Base-by-base conservation (phyloP, 805 yeast genomes). In the Metahyphopichia silvanorum region DNA sequence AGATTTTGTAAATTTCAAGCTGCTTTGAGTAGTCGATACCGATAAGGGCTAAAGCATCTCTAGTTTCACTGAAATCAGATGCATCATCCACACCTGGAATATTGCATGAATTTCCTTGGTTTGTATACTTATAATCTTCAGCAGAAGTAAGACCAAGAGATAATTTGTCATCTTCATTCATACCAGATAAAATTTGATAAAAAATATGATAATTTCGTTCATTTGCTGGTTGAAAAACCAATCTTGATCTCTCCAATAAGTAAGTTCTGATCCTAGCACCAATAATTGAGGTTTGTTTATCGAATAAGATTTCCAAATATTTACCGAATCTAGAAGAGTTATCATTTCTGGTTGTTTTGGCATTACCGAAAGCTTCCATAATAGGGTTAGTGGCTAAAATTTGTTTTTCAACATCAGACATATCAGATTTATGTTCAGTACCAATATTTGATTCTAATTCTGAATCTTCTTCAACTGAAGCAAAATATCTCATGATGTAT, bases 291-390 rank as follows among this genome's bases (percentile, higher is more conserved):
- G 84, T 80, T 16, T 76, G 53, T 15, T 73, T 60, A 60, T 87
- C 84, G 59, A 91, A 91, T 45, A 88, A 67, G 47, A 91, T 91
- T 63, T 91, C 98, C 46, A 91, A 70, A 57, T 91, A 91, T 60
- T 91, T 91, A 53, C 98, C 98, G 54, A 93, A 94, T 60, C 98
- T 82, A 16, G 98, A 91, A 18, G 98, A 93, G 63, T 91, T 91
- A 64, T 91, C 97, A 57, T 91, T 91, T 69, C 98, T 81, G 13
- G 96, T 83, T 2, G 98, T 91, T 56, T 91, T 91, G 6, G 98
- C 98, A 60, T 94, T 93, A 69, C 98, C 98, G 61, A 93, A 93
- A 0, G 98, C 93, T 65, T 93, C 98, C 82, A 93, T 84, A 48
- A 93, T 83, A 3, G 98, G 98, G 55, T 91, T 91, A 0, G 98